Evolutionary conservation across 352 stramenopile species (phyloP), one percentile per base, ranked within the genome.

Genomic region (Aphanomyces stellatus): DNA sequence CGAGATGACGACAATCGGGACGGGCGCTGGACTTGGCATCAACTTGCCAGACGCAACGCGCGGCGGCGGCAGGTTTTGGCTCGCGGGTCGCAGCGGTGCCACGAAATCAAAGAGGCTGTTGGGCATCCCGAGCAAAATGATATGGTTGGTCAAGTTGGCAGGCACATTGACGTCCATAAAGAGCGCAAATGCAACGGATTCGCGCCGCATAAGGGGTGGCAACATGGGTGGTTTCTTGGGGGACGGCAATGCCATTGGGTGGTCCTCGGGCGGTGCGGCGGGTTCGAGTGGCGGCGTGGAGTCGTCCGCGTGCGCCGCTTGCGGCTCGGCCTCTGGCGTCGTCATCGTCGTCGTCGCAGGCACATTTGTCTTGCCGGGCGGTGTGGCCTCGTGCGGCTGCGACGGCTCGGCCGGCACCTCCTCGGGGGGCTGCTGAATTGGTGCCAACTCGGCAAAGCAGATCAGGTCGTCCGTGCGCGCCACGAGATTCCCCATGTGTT

Each of bases 81-180:
- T 13, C 1, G 85, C 30, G 51, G 88, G 80, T 2, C 63, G 71
- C 31, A 91, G 48, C 28, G 77, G 88, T 6, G 67, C 56, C 6
- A 91, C 63, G 28, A 91, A 79, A 3, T 83, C 77, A 0, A 71
- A 19, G 51, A 88, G 88, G 33, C 71, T 88, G 53, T 74, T 89
- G 5, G 81, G 79, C 0, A 74, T 85, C 3, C 83, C 81, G 19
- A 81, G 90, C 0, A 89, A 65, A 0, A 91, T 79, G 27, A 78
- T 88, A 67, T 90, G 81, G 2, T 74, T 71, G 22, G 19, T 55
- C 0, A 89, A 48, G 30, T 75, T 34, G 25, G 30, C 11, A 10
- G 83, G 81, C 1, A 69, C 28, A n/a, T 10, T 22, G 6, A 1
- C 11, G 10, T 34, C 49, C 0, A 57, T 1, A 37, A 57, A 57